phyloP scores from a whole-genome alignment of 2,329 filamentous ascomycete genomes.

The Aspergillus neoniger region DNA sequence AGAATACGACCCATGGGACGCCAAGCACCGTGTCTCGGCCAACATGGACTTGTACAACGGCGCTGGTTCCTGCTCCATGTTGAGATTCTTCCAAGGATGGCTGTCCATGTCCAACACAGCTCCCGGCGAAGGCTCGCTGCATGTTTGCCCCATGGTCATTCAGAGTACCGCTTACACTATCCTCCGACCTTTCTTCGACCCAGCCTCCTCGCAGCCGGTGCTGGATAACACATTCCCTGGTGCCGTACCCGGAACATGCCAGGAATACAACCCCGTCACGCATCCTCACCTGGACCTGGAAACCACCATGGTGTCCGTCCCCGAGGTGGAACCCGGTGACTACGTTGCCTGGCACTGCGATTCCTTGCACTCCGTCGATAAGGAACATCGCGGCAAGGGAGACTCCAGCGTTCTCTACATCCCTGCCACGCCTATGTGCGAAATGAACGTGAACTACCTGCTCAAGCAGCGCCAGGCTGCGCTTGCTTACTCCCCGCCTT shows the following conservation, averaged over 20 bases:
- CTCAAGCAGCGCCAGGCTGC: conserved; percentile 71
- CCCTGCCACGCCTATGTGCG: conserved; percentile 78
- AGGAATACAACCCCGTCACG: conserved; percentile 64
- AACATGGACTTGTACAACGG: conserved; percentile 77
- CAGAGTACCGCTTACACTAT: conserved; percentile 78
- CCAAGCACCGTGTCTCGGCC: conserved; percentile 66
- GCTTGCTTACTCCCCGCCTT: conserved; percentile 64
- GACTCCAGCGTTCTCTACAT: conserved; percentile 91
- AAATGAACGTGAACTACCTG: conserved; percentile 71
- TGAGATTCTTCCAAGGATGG: conserved; percentile 91
- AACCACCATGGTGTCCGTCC: conserved; percentile 71
- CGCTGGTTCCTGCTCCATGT: conserved; percentile 78
- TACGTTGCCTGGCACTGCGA: conserved; percentile 82
- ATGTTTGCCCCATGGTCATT: conserved; percentile 76
- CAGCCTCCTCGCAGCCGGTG: conserved; percentile 47
- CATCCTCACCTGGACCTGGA: conserved; percentile 72
- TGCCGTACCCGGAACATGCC: conserved; percentile 66
- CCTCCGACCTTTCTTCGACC: conserved; percentile 78
- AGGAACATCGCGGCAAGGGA: conserved; percentile 66
- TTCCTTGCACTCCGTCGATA: conserved; percentile 79
- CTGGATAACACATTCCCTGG: conserved; percentile 62
- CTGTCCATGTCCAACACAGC: conserved; percentile 70
- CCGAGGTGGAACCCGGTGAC: conserved; percentile 69
- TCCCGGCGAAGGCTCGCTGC: conserved; percentile 74
- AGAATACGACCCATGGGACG: conserved; percentile 79